phyloP scores from a whole-genome alignment of 2,329 filamentous ascomycete genomes.

The Aspergillus sp. region DNA sequence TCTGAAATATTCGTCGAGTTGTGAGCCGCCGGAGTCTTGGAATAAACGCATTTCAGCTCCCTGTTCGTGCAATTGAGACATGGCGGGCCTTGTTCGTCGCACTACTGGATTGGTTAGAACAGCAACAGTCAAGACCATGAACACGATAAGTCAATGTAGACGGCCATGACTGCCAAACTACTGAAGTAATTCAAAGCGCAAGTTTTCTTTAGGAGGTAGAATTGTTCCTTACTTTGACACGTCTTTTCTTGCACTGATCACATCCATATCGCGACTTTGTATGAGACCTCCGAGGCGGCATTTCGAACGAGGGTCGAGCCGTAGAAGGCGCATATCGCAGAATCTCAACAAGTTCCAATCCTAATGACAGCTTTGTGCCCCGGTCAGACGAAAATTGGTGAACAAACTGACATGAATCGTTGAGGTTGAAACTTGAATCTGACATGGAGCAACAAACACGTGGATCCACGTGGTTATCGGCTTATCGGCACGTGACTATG shows the following conservation, averaged over 20 bases:
- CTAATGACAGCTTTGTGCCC: neutral
- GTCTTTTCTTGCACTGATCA: constrained; percentile 45
- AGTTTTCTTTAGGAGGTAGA: neutral
- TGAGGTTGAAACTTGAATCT: neutral
- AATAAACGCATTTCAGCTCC: constrained; percentile 39
- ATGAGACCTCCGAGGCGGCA: constrained; percentile 46
- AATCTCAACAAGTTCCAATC: neutral
- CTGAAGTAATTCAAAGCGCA: neutral
- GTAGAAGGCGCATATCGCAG: neutral
- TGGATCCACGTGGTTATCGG: constrained; percentile 1
- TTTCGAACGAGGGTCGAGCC: constrained; percentile 20
- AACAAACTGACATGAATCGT: neutral
- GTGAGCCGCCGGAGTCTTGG: constrained; percentile 27
- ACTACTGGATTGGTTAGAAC: constrained; percentile 38
- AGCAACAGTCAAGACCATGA: too few species aligned
- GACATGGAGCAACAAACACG: neutral
- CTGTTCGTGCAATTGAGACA: constrained; percentile 45
- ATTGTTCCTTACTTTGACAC: constrained; percentile 43
- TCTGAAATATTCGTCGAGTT: constrained; percentile 12
- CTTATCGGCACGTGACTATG: neutral
- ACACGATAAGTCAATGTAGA: neutral
- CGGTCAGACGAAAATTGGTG: neutral
- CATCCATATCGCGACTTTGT: constrained; percentile 50
- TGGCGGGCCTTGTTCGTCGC: constrained; percentile 46
- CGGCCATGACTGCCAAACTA: too few species aligned